Evolutionary conservation across 2,329 filamentous ascomycete species (phyloP), one percentile per base, ranked within the genome.

Genomic region (Pseudogymnoascus sp.): DNA sequence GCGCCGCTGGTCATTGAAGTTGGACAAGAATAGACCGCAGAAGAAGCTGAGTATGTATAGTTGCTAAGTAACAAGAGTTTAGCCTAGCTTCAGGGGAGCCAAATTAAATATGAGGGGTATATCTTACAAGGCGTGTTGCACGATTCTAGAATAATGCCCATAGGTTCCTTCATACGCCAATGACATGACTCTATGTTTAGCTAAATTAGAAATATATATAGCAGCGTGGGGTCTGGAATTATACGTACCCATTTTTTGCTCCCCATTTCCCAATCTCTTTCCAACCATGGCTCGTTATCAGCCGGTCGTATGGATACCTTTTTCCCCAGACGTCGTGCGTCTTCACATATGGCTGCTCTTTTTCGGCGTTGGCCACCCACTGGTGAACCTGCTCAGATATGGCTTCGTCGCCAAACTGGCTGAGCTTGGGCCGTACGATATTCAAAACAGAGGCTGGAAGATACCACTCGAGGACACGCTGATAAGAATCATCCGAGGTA

Each of bases 21-120:
- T 1, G 81, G 81, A 65, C 81, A 83, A 1, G 77, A 79, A 8
- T 78, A 78, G 58, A 78, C 73, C 0, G 77, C 80, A 7, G 74
- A 77, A 2, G 78, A 78, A 4, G 74, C 74, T 1, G 72, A 71
- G 73, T 80, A 82, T 6, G 82, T 67, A 66, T 82, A 80, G 52
- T 73, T 72, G 21, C 70, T 72, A 21, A 23, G 29, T n/a, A 33
- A n/a, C 21, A 43, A 6, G 29, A 65, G 38, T 65, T 21, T 52
- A 62, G 49, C 35, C 12, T 4, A 45, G 29, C n/a, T n/a, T 31
- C 31, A 35, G 58, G 11, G 33, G 35, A 26, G 16, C 29, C 38
- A 14, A 35, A 10, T 4, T 31, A 61, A 58, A 31, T 55, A 11
- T 60, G n/a, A 60, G 21, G 4, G 8, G 59, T 60, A 33, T 23